Base-by-base conservation (phyloP, 345 rosid genomes). In the Arabidopsis suecica region DNA sequence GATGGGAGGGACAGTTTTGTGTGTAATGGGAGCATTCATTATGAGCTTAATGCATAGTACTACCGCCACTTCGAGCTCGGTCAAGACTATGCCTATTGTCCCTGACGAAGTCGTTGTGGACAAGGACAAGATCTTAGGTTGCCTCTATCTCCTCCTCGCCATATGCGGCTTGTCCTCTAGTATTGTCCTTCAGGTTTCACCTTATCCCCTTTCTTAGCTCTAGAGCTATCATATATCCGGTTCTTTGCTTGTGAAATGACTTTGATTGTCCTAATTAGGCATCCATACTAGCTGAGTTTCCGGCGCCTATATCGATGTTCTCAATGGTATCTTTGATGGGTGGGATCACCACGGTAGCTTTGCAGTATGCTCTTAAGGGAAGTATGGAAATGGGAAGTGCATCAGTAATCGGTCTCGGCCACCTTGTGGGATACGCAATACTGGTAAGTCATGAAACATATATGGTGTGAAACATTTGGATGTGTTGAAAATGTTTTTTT, bases 11-110 rank as follows among this genome's bases (percentile, higher is more conserved):
- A 91, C 99, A 9, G 69, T 88, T 33, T 47, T 96, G 61, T 91
- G 99, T 64, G 96, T 91, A 28, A 65, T 74, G 25, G 98, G 97
- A 2, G 98, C 99, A 30, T 30, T 93, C 32, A 57, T 83, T 23
- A 87, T 89, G 91, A 91, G 97, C 85, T 66, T 96, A 40, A 86
- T 91, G 91, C 96, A 86, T 69, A 91, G 91, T 74, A 71, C 91
- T 14, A 56, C 80, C 5, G 22, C 64, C n/a, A 7, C 42, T 23
- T 59, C 73, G 1, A 59, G 64, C 53, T 45, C 69, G 50, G 65
- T 40, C 25, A 23, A 65, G 20, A 44, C 61, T 59, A 1, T 71
- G 42, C 63, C 64, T 72, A 40, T 78, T 59, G 66, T 78, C 69
- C 22, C 77, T 9, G 73, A 66, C 5, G 61, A 56, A 14, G 40